phyloP scores from a whole-genome alignment of 2,329 filamentous ascomycete species.

The Xylaria sp. region DNA sequence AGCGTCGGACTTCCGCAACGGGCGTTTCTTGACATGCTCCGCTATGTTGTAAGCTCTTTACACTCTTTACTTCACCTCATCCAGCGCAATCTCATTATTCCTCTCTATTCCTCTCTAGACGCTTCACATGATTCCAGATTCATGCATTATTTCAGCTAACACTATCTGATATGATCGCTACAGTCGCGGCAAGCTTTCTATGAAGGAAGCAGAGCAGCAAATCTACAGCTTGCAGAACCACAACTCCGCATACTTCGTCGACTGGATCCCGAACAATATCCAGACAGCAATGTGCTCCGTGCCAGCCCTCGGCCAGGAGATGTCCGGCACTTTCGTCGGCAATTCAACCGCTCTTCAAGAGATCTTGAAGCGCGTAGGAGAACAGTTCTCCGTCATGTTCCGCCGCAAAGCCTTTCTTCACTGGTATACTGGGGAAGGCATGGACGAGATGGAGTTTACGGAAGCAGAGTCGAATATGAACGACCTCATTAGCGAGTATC shows the following conservation, averaged over 20 bases:
- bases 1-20: not conserved
- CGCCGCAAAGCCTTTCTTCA: conserved; percentile 99
- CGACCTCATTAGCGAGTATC: conserved; percentile 98
- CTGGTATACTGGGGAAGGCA: conserved; percentile 99
- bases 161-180: too few species aligned
- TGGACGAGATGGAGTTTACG: conserved; percentile 99
- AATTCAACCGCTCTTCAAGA: conserved; percentile 99
- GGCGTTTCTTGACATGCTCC: not conserved
- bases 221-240: not conserved
- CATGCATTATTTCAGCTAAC: too few species aligned
- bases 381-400: conserved; percentile 99
- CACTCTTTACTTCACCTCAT: not conserved
- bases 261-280: not conserved
- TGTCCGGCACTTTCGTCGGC: conserved; percentile 98
- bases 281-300: conserved; percentile 95
- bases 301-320: conserved; percentile 95
- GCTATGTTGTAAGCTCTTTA: not conserved
- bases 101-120: too few species aligned
- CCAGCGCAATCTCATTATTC: too few species aligned
- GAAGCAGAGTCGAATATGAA: conserved; percentile 99
- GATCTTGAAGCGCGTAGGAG: conserved; percentile 99
- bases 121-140: too few species aligned
- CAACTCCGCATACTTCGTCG: not conserved
- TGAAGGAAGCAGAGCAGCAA: not conserved
- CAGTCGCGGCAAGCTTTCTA: not conserved